Conservation (phyloP, 345 rosid genomes). For the Gossypium turneri region DNA sequence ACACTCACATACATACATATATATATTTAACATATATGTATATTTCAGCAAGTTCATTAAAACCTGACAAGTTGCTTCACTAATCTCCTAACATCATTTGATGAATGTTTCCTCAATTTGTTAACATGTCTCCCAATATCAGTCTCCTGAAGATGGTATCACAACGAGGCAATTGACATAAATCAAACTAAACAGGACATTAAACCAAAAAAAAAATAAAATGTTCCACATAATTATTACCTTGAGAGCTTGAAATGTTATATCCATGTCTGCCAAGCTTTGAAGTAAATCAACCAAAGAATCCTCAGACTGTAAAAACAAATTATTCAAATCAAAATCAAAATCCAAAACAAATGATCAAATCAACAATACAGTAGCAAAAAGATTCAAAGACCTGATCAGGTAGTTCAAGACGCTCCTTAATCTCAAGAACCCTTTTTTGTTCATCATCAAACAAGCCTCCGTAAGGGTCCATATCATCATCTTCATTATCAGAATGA, state of each 20-base stretch:
- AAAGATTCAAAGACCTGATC: constrained; percentile 54
- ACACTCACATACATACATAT: background rate
- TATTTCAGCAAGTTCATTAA: background rate
- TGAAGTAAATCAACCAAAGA: constrained; percentile 86
- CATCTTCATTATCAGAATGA: constrained; percentile 48
- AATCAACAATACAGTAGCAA: constrained; percentile 9
- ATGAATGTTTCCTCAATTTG: constrained; percentile 49
- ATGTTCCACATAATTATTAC: constrained; percentile 36
- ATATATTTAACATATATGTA: background rate
- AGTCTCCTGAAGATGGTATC: constrained; percentile 52
- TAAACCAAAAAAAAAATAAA: background rate
- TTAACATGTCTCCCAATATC: constrained; percentile 74
- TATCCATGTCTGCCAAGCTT: constrained; percentile 90
- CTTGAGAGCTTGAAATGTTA: constrained; percentile 90
- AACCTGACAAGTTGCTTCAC: constrained; percentile 47
- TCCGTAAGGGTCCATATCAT: constrained; percentile 72
- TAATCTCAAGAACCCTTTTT: constrained; percentile 75
- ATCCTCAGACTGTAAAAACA: constrained; percentile 72
- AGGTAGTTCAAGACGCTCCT: constrained; percentile 78
- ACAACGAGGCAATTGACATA: background rate
- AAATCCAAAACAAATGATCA: constrained; percentile 10
- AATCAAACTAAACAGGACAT: constrained; percentile 3
- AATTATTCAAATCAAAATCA: constrained; percentile 11
- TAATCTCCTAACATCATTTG: constrained; percentile 53
- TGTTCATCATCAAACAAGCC: constrained; percentile 96